These are phyloP conservation scores for Condylostoma magnum DNA, from an alignment of 169 alveolate species.

Conservation along the genomic window DNA sequence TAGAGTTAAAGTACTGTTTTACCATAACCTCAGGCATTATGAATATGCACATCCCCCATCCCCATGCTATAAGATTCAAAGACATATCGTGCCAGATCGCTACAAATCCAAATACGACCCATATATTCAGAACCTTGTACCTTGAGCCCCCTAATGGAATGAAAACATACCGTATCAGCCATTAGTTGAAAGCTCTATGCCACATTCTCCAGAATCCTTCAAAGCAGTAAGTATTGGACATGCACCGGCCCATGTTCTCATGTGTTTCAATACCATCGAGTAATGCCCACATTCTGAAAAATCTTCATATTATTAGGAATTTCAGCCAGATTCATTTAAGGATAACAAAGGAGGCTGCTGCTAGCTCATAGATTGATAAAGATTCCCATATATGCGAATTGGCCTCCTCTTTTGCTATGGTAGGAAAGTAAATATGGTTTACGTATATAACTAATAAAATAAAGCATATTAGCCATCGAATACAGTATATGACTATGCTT, in stretches of 20 bases:
- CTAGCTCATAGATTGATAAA: constrained; percentile 20
- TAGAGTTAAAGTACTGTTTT: constrained; percentile 37
- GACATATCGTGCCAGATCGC: constrained; percentile 81
- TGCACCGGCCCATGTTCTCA: constrained; percentile 78
- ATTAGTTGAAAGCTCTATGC: constrained; percentile 78
- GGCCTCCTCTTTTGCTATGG: constrained; percentile 39
- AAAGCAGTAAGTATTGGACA: constrained; percentile 70
- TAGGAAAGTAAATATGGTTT: constrained; percentile 47
- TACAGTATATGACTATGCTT: constrained; percentile 37
- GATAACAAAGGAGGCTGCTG: constrained; percentile 28
- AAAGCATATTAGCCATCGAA: constrained; percentile 42
- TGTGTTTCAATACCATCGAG: constrained; percentile 65
- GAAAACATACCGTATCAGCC: constrained; percentile 73
- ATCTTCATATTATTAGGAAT: constrained; percentile 69
- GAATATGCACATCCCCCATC: constrained; percentile 67
- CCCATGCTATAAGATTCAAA: constrained; percentile 69
- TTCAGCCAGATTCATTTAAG: constrained; percentile 70
- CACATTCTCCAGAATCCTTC: constrained; percentile 81
- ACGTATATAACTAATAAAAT: constrained; percentile 46
- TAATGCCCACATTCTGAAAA: constrained; percentile 68
- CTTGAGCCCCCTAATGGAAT: constrained; percentile 69
- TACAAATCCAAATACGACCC: constrained; percentile 73
- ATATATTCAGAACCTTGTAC: constrained; percentile 50
- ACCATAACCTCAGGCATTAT: constrained; percentile 61
- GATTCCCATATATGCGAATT: constrained; percentile 39